A percentile compares a stretch with the other conserved stretches of the same genome.
phyloP scores from a whole-genome alignment of 345 rosid species.

The Boechera divaricarpa region DNA sequence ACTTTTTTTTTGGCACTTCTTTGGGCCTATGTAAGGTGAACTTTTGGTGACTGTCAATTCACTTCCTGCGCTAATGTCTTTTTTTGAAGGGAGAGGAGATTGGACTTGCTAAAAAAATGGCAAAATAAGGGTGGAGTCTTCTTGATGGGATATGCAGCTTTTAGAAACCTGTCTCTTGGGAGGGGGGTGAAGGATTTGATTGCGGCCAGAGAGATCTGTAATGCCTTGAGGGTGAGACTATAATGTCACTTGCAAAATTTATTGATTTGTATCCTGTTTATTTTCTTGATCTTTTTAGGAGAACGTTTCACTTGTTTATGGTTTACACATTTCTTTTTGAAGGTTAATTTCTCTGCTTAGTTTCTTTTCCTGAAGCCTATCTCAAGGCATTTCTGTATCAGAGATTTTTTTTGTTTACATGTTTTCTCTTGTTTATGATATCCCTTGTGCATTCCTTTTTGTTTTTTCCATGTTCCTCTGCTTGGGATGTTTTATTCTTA shows the following conservation, averaged over 20 bases:
- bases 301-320: neutral
- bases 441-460: constrained; percentile 1
- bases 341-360: constrained; percentile 1
- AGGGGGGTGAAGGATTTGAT: constrained; percentile 77
- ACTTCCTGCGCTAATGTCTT: constrained; percentile 39
- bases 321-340: constrained; percentile 5
- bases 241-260: neutral
- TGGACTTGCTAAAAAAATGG: constrained; percentile 85
- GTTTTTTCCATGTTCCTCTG: neutral
- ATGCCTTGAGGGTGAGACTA: constrained; percentile 78
- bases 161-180: constrained; percentile 90
- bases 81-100: constrained; percentile 77
- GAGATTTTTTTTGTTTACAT: neutral
- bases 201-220: constrained; percentile 70
- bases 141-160: constrained; percentile 88
- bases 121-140: constrained; percentile 91
- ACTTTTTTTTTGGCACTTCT: neutral
- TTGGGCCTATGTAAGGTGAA: constrained; percentile 22
- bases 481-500: constrained; percentile 34
- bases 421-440: constrained; percentile 10
- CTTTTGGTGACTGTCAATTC: constrained; percentile 19
- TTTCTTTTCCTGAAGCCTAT: constrained; percentile 2
- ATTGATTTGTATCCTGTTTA: constrained; percentile 7
- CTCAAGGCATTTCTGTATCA: constrained; percentile 9
- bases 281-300: neutral